Evolutionary conservation across 2,329 filamentous ascomycete genomes (phyloP).

Genomic region (Gnomoniopsis smithogilvyi): DNA sequence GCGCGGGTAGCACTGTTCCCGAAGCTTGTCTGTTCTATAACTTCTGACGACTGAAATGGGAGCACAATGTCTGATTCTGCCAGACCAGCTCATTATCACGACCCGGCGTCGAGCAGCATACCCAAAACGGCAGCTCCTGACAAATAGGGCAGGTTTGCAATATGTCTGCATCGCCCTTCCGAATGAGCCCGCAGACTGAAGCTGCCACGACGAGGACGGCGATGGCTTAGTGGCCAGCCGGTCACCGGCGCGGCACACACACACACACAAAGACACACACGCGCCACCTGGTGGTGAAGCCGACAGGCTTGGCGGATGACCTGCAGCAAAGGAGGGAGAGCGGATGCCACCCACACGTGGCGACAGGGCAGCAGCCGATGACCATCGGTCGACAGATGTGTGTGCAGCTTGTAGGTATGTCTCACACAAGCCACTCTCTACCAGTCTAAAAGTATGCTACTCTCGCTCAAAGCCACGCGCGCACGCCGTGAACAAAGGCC

Average conservation of each 20-base stretch:
- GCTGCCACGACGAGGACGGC: neutral
- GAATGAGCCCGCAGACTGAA: neutral
- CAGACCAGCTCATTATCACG: neutral
- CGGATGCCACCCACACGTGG: constrained; percentile 3
- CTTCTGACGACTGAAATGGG: too few relatives aligned
- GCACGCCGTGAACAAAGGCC: neutral
- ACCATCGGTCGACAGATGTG: neutral
- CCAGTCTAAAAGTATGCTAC: too few relatives aligned
- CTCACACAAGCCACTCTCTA: constrained; percentile 1
- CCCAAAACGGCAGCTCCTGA: neutral
- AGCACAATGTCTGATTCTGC: neutral
- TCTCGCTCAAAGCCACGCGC: neutral
- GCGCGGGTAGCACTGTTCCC: too few relatives aligned
- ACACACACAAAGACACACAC: neutral
- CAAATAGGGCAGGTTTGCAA: neutral
- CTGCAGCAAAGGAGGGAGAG: neutral
- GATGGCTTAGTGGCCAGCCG: neutral
- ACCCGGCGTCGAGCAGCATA: neutral
- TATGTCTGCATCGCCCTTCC: neutral
- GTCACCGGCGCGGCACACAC: neutral
- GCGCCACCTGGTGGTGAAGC: neutral
- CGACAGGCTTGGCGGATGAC: neutral
- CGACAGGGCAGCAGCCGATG: too few relatives aligned
- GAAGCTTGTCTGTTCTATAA: too few relatives aligned
- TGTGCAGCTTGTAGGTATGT: neutral